Conservation (phyloP, 345 rosid genomes). For the Raphanus sativus region DNA sequence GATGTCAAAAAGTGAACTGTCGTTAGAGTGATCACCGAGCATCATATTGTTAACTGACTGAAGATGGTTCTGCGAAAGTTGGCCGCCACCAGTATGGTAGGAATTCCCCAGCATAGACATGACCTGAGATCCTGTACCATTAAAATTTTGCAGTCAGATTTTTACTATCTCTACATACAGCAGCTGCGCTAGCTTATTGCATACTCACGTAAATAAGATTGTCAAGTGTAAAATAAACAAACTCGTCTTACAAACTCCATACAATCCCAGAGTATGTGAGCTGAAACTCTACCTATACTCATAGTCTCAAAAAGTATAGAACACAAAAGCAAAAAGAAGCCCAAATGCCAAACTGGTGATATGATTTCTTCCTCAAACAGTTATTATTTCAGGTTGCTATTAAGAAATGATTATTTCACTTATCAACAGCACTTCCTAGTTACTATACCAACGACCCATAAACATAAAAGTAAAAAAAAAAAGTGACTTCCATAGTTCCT, state of each 20-base stretch:
- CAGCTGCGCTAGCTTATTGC: background rate
- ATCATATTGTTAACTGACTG: constrained; percentile 84
- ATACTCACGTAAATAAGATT: background rate
- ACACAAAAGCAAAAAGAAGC: constrained; percentile 8
- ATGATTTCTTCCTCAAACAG: constrained; percentile 12
- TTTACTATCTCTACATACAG: constrained; percentile 8
- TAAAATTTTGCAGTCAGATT: constrained; percentile 1
- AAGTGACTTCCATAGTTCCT: background rate
- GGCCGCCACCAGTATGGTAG: constrained; percentile 76
- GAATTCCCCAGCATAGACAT: constrained; percentile 81
- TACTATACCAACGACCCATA: background rate
- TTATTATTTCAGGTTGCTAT: background rate
- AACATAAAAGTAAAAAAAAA: background rate
- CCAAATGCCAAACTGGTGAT: background rate
- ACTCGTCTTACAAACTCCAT: background rate
- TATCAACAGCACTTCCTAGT: background rate
- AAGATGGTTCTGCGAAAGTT: constrained; percentile 81
- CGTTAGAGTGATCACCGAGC: constrained; percentile 74
- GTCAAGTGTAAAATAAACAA: background rate
- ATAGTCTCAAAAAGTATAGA: background rate
- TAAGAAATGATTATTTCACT: background rate
- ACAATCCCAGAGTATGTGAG: background rate
- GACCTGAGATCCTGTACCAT: constrained; percentile 82
- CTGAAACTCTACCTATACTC: background rate
- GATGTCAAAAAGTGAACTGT: constrained; percentile 90